A percentile compares a stretch with the other conserved stretches of the same genome.
Evolutionary conservation across 192 early-diverging fungal genomes (phyloP).

Genomic region (Mortierella hygrophila): DNA sequence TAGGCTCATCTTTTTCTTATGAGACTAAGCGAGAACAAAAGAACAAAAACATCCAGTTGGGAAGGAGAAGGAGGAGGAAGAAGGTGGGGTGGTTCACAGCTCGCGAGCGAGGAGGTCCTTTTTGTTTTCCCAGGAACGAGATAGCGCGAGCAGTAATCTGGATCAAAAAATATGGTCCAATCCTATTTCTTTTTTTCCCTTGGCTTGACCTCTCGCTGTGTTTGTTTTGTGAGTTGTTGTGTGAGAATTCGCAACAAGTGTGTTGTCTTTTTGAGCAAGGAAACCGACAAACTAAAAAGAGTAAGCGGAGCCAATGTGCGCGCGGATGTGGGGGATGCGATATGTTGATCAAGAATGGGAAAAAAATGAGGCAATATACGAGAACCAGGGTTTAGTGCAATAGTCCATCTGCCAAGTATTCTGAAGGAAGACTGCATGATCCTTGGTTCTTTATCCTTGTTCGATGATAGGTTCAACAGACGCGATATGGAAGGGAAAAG

Average conservation of each 20-base stretch:
- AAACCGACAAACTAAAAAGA: too few species aligned
- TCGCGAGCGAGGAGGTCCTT: too few species aligned
- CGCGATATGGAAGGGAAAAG: neutral
- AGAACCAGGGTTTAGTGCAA: neutral
- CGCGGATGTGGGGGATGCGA: neutral
- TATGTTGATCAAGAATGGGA: neutral
- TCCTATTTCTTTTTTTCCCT: neutral
- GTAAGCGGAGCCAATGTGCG: neutral
- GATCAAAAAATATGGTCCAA: neutral
- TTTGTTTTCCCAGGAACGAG: constrained; percentile 9
- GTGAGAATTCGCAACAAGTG: neutral
- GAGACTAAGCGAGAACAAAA: neutral
- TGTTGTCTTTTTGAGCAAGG: neutral
- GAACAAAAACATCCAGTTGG: too few species aligned
- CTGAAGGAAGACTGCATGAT: neutral
- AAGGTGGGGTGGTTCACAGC: too few species aligned
- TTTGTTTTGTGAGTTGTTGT: neutral
- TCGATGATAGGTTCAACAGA: neutral
- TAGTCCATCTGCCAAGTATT: neutral
- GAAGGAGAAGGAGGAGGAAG: neutral
- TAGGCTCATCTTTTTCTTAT: neutral
- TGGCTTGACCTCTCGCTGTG: neutral
- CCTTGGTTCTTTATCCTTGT: neutral
- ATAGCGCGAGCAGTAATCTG: neutral
- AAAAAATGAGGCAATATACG: neutral